Percentiles rank a stretch among this genome's conserved stretches.
These are phyloP conservation scores for Scenedesmus sp. DNA, from an alignment of 163 green algal genomes.

Conservation along the genomic window DNA sequence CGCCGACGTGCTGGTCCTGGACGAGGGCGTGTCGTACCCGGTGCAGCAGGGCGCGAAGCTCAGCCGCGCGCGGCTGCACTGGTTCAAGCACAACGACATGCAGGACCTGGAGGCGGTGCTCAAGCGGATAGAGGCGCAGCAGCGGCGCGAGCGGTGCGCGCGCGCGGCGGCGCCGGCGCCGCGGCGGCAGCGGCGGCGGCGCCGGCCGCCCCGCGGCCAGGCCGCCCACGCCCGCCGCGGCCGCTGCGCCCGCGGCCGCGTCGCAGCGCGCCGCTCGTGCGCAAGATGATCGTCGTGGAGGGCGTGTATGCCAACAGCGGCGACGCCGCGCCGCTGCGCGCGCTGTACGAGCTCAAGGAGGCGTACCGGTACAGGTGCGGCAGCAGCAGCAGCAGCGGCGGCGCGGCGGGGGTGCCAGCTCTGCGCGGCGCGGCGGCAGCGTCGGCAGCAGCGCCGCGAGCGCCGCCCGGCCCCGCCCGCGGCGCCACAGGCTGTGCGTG, in stretches of 20 bases:
- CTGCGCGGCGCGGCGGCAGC: neutral
- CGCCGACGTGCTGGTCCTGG: conserved; percentile 89
- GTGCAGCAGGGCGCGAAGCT: conserved; percentile 90
- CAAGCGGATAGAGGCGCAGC: conserved; percentile 62
- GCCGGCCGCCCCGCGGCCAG: neutral
- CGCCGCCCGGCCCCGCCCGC: conserved; percentile 49
- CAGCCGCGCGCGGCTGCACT: conserved; percentile 73
- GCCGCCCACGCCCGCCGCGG: too few relatives aligned
- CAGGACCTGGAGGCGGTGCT: conserved; percentile 87
- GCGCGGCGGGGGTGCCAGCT: neutral
- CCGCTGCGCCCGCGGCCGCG: neutral
- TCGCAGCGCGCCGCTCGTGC: conserved; percentile 82
- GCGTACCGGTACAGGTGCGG: conserved; percentile 80
- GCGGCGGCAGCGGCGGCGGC: too few relatives aligned
- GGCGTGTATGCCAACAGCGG: conserved; percentile 91
- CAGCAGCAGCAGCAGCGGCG: too few relatives aligned
- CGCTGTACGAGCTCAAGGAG: conserved; percentile 82
- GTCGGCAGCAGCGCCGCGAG: neutral
- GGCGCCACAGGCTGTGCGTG: conserved; percentile 91
- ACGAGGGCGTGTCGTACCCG: conserved; percentile 71
- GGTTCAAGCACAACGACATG: conserved; percentile 98
- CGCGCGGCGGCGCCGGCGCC: too few relatives aligned
- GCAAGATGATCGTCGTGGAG: conserved; percentile 96
- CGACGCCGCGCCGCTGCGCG: conserved; percentile 83
- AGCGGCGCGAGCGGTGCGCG: conserved; percentile 54